Evolutionary conservation across 495 filamentous ascomycete species (phyloP).

Genomic region (Wilcoxina mikolae): DNA sequence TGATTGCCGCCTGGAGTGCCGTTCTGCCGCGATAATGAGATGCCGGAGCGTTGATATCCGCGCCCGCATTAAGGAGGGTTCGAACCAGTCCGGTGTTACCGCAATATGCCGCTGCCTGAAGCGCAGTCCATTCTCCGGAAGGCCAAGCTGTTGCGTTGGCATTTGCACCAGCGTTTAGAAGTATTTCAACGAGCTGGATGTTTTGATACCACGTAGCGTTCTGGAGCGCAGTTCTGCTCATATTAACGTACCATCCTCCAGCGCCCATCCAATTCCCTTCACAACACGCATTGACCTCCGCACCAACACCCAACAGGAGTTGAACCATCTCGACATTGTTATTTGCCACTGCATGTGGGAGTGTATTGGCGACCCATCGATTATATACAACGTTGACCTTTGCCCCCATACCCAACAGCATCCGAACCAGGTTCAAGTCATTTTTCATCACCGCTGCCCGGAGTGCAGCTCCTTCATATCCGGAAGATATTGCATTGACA

Average conservation of each 20-base stretch:
- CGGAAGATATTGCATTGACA: neutral
- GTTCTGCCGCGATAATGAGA: neutral
- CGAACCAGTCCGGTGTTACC: slow-evolving; percentile 1
- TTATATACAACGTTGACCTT: neutral
- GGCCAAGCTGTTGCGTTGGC: neutral
- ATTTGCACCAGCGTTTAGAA: slow-evolving; percentile 1
- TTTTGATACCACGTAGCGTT: no score
- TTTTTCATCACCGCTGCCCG: neutral
- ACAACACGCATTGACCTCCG: no score
- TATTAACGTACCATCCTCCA: no score
- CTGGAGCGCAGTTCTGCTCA: no score
- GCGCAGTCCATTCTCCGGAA: neutral
- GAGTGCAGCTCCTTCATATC: neutral
- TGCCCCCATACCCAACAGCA: neutral
- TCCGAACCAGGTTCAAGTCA: neutral
- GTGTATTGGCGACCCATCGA: neutral
- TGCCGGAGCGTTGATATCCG: neutral
- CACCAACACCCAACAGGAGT: neutral
- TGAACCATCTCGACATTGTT: neutral
- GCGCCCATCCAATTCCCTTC: no score
- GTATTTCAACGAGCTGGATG: no score
- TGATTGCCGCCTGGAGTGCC: slow-evolving; percentile 5
- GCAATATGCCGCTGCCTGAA: neutral
- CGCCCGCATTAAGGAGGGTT: neutral
- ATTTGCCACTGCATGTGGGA: neutral